Evolutionary conservation across 495 filamentous ascomycete genomes (phyloP).

Genomic region (Aspergillus asperescens): DNA sequence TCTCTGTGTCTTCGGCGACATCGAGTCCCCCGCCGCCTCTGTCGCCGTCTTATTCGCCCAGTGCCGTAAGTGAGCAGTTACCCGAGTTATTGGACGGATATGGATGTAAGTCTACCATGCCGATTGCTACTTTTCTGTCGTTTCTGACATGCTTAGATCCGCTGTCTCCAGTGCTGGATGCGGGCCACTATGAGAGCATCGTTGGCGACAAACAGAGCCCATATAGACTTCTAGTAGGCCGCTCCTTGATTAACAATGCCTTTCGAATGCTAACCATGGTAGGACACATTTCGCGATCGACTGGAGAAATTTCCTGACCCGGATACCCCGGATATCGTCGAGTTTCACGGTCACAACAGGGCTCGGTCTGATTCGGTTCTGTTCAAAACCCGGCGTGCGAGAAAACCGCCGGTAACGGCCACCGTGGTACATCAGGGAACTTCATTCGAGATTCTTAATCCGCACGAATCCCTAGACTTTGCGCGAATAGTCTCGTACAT

Average conservation of each 20-base stretch:
- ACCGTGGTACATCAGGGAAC: slow-evolving; percentile 40
- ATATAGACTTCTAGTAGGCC: slow-evolving; percentile 17
- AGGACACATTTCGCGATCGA: slow-evolving; percentile 43
- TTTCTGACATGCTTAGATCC: slow-evolving; percentile 3
- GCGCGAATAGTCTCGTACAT: slow-evolving; percentile 41
- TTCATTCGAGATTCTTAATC: slow-evolving; percentile 45
- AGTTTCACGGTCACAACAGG: slow-evolving; percentile 18
- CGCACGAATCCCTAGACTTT: slow-evolving; percentile 37
- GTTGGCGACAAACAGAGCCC: slow-evolving; percentile 8
- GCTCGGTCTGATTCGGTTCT: slow-evolving; percentile 30
- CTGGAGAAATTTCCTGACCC: slow-evolving; percentile 25
- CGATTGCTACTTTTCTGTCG: neutral
- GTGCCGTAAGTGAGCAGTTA: slow-evolving; percentile 34
- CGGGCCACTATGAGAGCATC: neutral
- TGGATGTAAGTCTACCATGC: slow-evolving; percentile 17
- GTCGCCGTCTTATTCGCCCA: slow-evolving; percentile 41
- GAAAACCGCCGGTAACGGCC: slow-evolving; percentile 14
- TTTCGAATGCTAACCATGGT: neutral
- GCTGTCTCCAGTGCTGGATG: slow-evolving; percentile 5
- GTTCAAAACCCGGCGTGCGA: slow-evolving; percentile 15
- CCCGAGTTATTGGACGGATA: slow-evolving; percentile 27
- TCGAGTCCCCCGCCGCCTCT: slow-evolving; percentile 43
- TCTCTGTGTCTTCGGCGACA: slow-evolving; percentile 29
- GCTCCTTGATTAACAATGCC: too few relatives aligned
- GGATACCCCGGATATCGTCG: slow-evolving; percentile 6